Base-by-base conservation (phyloP, 257 asterid genomes). In the Paraleonurus japonicus region DNA sequence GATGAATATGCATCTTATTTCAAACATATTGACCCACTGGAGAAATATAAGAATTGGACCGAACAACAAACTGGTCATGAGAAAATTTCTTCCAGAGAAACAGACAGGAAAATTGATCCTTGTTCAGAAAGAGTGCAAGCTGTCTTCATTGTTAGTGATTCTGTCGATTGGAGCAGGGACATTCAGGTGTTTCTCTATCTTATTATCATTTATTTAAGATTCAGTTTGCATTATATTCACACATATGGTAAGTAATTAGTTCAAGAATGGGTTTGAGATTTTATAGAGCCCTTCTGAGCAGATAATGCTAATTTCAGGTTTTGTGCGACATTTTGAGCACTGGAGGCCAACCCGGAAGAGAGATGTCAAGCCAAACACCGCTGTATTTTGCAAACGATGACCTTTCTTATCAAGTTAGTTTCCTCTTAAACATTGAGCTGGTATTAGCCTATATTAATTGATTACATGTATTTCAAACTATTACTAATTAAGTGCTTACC, bases 161-260 rank as follows among this genome's bases (percentile, higher is more conserved):
- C 98, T 30, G 83, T 94, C 75, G 99, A 94, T 83, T 94, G 99
- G 99, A 86, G 96, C 86, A 84, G 97, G 84, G 99, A 91, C 66
- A 85, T 91, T 75, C 99, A 94, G 99, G 99, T 89, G 57, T 64
- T 75, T 75, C 50, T 75, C 72, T 74, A 66, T 35, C 69, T 70
- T 54, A 54, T 27, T 58, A 48, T 54, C 7, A 43, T 68, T 61
- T 63, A 33, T 32, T 73, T 41, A 20, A 33, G 70, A 15, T 71
- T 50, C 51, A 23, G 32, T 50, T 70, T 54, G 61, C 23, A 47
- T 41, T 71, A 63, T 64, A 2, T 43, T 57, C 30, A 33, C 61
- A 61, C 73, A 47, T 67, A 22, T 39, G 54, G 27, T 61, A 13
- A 55, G 37, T 16, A 55, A 43, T 62, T 35, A 30, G n/a, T 37